phyloP scores from a whole-genome alignment of 192 early-diverging fungal genomes.

The Umbelopsis vinacea region DNA sequence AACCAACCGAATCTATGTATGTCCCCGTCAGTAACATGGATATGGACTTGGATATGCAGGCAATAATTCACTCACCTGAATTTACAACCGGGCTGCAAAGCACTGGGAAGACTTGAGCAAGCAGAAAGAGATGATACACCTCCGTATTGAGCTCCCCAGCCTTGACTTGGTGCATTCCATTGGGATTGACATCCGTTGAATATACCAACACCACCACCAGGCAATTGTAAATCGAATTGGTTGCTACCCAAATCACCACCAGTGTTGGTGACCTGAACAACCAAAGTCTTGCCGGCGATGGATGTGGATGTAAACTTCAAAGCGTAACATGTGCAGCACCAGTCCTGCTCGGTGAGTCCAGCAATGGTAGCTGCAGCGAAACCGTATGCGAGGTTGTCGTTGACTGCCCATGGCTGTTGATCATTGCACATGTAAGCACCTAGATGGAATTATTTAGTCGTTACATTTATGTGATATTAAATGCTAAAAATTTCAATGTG shows the following conservation, averaged over 20 bases:
- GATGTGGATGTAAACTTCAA: conserved; percentile 28
- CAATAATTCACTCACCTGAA: conserved; percentile 6
- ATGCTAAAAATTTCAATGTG: not conserved
- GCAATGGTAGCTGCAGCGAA: conserved; percentile 37
- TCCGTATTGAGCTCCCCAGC: conserved; percentile 31
- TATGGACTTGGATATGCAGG: not conserved
- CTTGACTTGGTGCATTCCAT: conserved; percentile 19
- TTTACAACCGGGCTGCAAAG: conserved; percentile 33
- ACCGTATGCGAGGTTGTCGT: conserved; percentile 35
- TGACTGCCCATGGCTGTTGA: conserved; percentile 32
- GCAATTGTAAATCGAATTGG: conserved; percentile 36
- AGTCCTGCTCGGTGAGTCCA: conserved; percentile 22
- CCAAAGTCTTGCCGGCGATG: conserved; percentile 29
- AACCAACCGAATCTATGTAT: conserved; percentile 31
- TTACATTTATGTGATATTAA: not conserved
- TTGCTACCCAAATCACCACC: conserved; percentile 27
- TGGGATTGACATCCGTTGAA: conserved; percentile 33
- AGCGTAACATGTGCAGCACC: conserved; percentile 33
- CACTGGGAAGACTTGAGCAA: conserved; percentile 24
- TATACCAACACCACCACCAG: conserved; percentile 38
- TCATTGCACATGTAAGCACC: conserved; percentile 33
- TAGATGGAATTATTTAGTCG: not conserved
- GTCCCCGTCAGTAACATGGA: not conserved
- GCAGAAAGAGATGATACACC: conserved; percentile 22
- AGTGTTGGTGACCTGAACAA: conserved; percentile 35